Base-by-base conservation (phyloP, 176 grass and related monocot genomes). In the Aegilops speltoides region DNA sequence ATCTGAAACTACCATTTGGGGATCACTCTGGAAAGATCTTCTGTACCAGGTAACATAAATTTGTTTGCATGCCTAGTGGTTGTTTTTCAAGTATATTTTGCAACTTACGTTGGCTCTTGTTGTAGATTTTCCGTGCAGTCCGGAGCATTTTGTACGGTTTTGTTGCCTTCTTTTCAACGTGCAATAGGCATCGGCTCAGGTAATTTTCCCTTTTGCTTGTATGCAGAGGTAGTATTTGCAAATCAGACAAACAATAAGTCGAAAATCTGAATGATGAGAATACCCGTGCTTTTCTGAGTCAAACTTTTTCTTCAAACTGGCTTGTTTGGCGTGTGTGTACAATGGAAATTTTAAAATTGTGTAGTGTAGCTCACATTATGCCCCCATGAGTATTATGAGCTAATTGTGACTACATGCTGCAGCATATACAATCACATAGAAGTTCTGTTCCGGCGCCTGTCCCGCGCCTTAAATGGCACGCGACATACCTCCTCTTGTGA, bases 61-160 rank as follows among this genome's bases (percentile, higher is more conserved):
- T 76, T 68, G 4, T 77, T 71, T 41, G 12, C 56, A 29, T 26
- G 34, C 17, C 22, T 11, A 61, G 23, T n/a, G 24, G 16, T 63
- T 79, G n/a, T 31, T 81, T 48, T 32, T 28, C 16, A 65, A 52
- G 25, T 32, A 81, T 73, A 78, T 57, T 46, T 3, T 73, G 45
- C 11, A 87, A 76, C 57, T 91, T 38, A 87, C 17, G 57, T 88
- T 78, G 43, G 68, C 29, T 45, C 43, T 82, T 85, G 26, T 40
- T 85, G 50, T 84, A 99, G 97, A 88, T 99, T 86, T 99, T 99
- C 65, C 86, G 87, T 34, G 97, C 97, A 54, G 68, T 99, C 36
- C 90, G 87, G 64, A 99, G 97, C 87, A 99, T 99, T 87, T 84
- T 99, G 36, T 96, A 96, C n/a, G 97, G 97, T 74, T 91, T 99